These are phyloP conservation scores for Vigna reflexopilosa DNA, from an alignment of 306 rosid species.

Conservation along the genomic window DNA sequence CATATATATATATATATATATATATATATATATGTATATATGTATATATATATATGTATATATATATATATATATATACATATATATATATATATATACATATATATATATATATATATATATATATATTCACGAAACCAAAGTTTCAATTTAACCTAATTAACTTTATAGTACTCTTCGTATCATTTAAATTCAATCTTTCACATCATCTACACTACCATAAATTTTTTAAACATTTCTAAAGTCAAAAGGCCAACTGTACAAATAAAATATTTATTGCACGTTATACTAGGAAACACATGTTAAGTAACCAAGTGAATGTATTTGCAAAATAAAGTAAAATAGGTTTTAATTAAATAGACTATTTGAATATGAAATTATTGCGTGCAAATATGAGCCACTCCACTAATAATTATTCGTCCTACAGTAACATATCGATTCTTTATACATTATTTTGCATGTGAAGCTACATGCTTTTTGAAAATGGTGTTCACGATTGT, in stretches of 20 bases:
- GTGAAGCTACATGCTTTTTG: conserved; percentile 16
- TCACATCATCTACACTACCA: not conserved
- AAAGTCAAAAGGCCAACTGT: conserved; percentile 7
- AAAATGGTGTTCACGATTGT: not conserved
- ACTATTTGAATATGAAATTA: not conserved
- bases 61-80: too few species aligned
- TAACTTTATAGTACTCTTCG: not conserved
- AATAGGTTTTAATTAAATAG: not conserved
- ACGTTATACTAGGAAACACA: not conserved
- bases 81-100: too few species aligned
- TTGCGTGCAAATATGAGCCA: not conserved
- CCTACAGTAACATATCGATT: not conserved
- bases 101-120: too few species aligned
- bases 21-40: too few species aligned
- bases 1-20: too few species aligned
- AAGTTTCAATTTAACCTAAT: not conserved
- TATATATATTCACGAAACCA: not conserved
- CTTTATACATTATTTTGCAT: conserved; percentile 8
- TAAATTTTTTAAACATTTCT: not conserved
- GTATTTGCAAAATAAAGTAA: not conserved
- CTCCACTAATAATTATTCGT: not conserved
- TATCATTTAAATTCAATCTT: not conserved
- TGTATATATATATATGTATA: too few species aligned
- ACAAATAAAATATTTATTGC: not conserved
- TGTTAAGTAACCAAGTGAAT: not conserved